Evolutionary conservation across 2,329 filamentous ascomycete species (phyloP), one percentile per base, ranked within the genome.

Genomic region (Bipolaris bicolor): DNA sequence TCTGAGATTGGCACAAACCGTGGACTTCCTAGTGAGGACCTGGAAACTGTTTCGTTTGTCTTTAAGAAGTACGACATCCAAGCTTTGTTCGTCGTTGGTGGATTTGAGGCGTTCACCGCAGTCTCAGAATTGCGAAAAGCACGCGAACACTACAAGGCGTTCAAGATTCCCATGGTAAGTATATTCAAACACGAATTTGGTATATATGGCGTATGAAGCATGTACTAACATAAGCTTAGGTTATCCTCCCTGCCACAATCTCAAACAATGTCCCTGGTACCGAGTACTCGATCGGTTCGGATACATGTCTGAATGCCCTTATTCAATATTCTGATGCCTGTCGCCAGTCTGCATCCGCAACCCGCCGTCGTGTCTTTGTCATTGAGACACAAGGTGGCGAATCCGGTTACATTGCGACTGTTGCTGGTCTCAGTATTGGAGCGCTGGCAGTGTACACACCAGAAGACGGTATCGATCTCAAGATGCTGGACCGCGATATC

Each of bases 1-100:
- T 98, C 93, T 1, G 95, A 99, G 76, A 98, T 99, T 70, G 95
- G 95, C 66, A 99, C 94, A 24, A 99, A 99, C 82, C 90, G 95
- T 69, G 92, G 92, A 71, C 86, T 98, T 31, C 95, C 95, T 5
- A 87, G 86, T 18, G 93, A 97, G 70, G 93, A 96, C 67, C 89
- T 97, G 77, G 88, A 90, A 67, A 86, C 84, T 44, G 90, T 95
- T 24, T 93, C 94, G 33, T 86, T 87, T 68, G 88, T 94, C 63
- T 92, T 99, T 74, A 87, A 90, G 74, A 83, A 90, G 68, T 95
- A 96, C 82, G 86, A 90, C 63, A 93, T 99, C 65, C 92, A 99
- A 70, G 93, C 90, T 0, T 83, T 99, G 3, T 96, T 98, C 77
- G 85, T 97, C 48, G 86, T 98, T 48, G 95, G 95, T 69, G 95